Evolutionary conservation across 2,329 filamentous ascomycete genomes (phyloP).

Genomic region (Incumbomyces delicatus): DNA sequence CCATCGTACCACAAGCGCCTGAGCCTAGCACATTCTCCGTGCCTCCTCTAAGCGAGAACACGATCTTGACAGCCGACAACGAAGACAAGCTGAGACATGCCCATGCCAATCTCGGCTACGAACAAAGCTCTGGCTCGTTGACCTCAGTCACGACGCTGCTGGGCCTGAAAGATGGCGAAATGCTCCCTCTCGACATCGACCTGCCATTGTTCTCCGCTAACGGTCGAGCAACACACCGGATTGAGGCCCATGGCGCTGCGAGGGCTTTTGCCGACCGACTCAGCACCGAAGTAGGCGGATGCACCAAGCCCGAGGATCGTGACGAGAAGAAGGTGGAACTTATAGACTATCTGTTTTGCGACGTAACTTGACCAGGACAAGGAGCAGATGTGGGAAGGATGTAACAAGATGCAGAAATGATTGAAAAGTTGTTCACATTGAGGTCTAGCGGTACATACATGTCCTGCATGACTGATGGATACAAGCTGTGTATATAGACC

Average conservation of each 20-base stretch:
- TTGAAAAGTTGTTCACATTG: background rate
- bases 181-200: background rate
- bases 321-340: background rate
- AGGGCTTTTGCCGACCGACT: background rate
- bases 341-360: constrained; percentile 1
- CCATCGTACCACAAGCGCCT: background rate
- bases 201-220: constrained; percentile 1
- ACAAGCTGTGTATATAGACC: constrained; percentile 1
- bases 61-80: background rate
- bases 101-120: background rate
- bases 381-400: background rate
- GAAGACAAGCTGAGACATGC: background rate
- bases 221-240: background rate
- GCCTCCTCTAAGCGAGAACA: background rate
- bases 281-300: background rate
- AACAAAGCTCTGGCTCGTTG: background rate
- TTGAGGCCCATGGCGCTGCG: background rate
- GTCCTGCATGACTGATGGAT: background rate
- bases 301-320: background rate
- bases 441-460: constrained; percentile 1
- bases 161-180: background rate
- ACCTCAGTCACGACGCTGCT: background rate
- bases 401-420: background rate
- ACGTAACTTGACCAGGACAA: too few species aligned
- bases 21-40: too few species aligned